A percentile compares a stretch with the other conserved stretches of the same genome.
Conservation (phyloP, 2,329 filamentous ascomycete species). For the Pseudogymnoascus sp. region DNA sequence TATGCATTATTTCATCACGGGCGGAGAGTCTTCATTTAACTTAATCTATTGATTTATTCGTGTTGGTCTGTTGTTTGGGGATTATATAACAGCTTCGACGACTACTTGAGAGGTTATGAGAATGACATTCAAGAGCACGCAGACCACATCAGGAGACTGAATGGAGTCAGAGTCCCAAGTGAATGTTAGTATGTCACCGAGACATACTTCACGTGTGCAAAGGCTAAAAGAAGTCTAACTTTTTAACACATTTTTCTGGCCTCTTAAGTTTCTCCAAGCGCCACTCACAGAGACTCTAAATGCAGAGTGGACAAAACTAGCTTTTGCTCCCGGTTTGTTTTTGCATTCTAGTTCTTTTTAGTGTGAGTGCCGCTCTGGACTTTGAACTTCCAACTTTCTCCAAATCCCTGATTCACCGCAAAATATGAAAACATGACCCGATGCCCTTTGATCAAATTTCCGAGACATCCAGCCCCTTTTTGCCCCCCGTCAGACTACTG, state of each 20-base stretch:
- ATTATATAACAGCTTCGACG: neutral
- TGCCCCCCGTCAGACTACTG: neutral
- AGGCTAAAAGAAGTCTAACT: conserved; percentile 4
- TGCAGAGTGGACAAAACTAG: neutral
- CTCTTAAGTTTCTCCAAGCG: neutral
- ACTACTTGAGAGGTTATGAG: neutral
- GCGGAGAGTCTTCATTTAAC: conserved; percentile 3
- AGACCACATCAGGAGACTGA: neutral
- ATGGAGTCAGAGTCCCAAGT: neutral
- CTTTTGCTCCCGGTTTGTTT: neutral
- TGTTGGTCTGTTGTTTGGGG: neutral
- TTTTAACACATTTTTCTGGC: conserved; percentile 1
- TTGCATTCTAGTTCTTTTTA: conserved; percentile 4
- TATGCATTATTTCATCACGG: conserved; percentile 1
- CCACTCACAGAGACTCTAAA: neutral
- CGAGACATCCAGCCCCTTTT: conserved; percentile 6
- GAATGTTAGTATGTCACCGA: neutral
- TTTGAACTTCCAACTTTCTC: neutral
- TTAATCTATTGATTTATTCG: neutral
- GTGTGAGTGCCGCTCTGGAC: neutral
- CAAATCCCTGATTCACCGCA: neutral
- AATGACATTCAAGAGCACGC: neutral
- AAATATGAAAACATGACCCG: neutral
- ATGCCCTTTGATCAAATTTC: neutral
- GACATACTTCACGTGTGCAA: conserved; percentile 2